phyloP scores from a whole-genome alignment of 1,139 yeast species.

The Eremothecium sinecaudum region DNA sequence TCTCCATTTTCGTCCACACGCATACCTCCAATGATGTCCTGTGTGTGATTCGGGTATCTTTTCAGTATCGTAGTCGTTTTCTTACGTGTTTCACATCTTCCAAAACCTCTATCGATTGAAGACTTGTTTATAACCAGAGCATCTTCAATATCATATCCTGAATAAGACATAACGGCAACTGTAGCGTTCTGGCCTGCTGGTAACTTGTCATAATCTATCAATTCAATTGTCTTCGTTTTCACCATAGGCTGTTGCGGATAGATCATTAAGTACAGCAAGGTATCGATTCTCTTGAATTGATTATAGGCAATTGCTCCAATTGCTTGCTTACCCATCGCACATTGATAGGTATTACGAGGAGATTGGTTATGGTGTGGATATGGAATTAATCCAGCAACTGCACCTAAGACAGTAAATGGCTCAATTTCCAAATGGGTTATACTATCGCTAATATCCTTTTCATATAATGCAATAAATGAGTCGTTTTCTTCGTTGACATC shows the following conservation, averaged over 20 bases:
- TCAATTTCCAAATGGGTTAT: constrained; percentile 93
- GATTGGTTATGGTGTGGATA: constrained; percentile 98
- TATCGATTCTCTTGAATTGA: constrained; percentile 91
- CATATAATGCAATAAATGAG: constrained; percentile 85
- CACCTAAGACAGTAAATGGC: constrained; percentile 93
- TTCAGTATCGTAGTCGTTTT: constrained; percentile 84
- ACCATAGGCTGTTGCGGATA: constrained; percentile 99
- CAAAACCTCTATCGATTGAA: constrained; percentile 92
- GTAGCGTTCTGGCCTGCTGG: constrained; percentile 99
- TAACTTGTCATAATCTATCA: constrained; percentile 86
- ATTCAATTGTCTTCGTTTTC: constrained; percentile 90
- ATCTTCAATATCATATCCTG: constrained; percentile 99
- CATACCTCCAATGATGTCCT: constrained; percentile 86
- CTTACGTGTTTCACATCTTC: constrained; percentile 94
- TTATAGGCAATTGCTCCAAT: constrained; percentile 98
- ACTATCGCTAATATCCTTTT: constrained; percentile 44
- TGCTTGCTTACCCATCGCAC: constrained; percentile 99
- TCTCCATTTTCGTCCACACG: constrained; percentile 71
- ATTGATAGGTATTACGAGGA: constrained; percentile 96
- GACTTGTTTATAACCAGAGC: constrained; percentile 90
- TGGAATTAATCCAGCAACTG: constrained; percentile 98
- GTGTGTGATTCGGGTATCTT: constrained; percentile 87
- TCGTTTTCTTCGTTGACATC: constrained; percentile 98
- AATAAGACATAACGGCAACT: constrained; percentile 97
- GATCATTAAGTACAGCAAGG: constrained; percentile 86